Evolutionary conservation across 2,329 filamentous ascomycete species (phyloP), one percentile per base, ranked within the genome.

Genomic region (Claviceps sp.): DNA sequence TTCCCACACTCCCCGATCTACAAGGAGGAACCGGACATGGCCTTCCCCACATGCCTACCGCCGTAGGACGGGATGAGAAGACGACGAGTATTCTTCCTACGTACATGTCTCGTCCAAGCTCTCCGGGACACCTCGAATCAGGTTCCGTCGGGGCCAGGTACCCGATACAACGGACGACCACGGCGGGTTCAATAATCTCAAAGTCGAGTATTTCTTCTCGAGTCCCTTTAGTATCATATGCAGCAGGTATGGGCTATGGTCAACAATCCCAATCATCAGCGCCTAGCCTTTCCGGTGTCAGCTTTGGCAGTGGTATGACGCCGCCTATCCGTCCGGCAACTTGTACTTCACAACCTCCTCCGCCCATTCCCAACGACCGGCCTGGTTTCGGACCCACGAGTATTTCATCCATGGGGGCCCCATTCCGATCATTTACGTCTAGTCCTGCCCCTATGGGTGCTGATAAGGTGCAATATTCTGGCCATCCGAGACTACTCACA

Each of bases 121-220:
- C 78, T 1, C 74, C 77, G 3, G 70, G 69, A 18, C 71, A 68
- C 36, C 72, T 74, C 51, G 79, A 78, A 65, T 74, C 78, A 55
- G 75, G 67, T 56, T 69, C 70, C 43, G 68, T 76, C 55, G 76
- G 74, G 58, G 76, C 74, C 58, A 75, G 73, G 65, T 74, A 69
- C 51, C 76, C 72, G 41, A 57, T 69, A 54, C 71, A 68, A 59
- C 66, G 76, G 63, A 65, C 65, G 67, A 64, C 68, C 50, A 86
- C 85, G 0, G 72, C 76, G 55, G 69, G 70, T 18, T 84, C 84
- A 0, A 68, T 67, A 55, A 68, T 70, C 20, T 84, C 84, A 0
- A 68, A 67, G 34, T 71, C 71, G n/a, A 86, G 75, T 61, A 84
- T 81, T 61, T 77, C 74, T 13, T 81, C 84, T 2, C 79, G 83